These are phyloP conservation scores for Ogataea ganodermae DNA, from an alignment of 805 yeast genomes.

Conservation along the genomic window DNA sequence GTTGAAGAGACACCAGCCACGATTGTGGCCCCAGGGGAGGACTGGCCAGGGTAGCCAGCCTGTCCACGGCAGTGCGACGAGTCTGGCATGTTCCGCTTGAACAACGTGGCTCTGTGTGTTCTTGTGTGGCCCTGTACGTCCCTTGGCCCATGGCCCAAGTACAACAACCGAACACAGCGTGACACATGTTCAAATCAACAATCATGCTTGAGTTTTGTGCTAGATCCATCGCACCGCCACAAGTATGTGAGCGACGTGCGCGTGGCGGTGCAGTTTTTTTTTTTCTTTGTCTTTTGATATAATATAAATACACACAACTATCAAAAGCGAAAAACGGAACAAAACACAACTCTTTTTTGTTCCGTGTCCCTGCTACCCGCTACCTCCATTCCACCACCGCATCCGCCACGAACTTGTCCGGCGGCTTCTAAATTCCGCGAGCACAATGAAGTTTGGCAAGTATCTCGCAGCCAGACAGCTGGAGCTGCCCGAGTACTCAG, in stretches of 20 bases:
- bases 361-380: not conserved
- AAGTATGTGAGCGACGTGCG: no score
- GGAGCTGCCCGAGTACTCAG: constrained; percentile 93
- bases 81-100: no score
- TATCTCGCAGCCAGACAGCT: constrained; percentile 91
- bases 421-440: not conserved
- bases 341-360: not conserved
- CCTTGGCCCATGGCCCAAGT: no score
- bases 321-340: not conserved
- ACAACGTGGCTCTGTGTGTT: no score
- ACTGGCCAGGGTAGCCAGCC: no score
- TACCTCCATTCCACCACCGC: not conserved
- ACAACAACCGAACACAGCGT: no score
- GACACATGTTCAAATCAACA: no score
- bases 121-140: no score
- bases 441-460: constrained; percentile 83
- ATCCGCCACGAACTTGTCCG: not conserved
- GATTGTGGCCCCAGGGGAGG: no score
- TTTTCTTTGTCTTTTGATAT: not conserved
- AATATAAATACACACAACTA: not conserved
- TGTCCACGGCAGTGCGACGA: no score
- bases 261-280: not conserved
- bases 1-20: no score
- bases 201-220: no score
- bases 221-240: not conserved